Base-by-base conservation (phyloP, 106 monocot genomes). In the Dioscorea dumetorum region DNA sequence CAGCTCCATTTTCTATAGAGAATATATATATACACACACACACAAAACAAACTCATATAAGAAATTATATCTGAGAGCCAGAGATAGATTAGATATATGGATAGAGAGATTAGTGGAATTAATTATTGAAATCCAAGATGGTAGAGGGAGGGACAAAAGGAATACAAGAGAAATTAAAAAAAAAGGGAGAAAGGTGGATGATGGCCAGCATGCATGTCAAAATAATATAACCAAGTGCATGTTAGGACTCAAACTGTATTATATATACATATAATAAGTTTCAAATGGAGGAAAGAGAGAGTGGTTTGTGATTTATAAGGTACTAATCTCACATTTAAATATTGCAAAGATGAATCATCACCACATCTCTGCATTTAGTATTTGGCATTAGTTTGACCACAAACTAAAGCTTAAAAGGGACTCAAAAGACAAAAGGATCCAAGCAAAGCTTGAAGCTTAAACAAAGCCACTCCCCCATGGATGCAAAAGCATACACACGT, bases 341-440 rank as follows among this genome's bases (percentile, higher is more conserved):
- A 70, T 58, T 33, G 14, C 10, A 48, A 20, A 35, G 19, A 24
- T 71, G 49, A 61, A 50, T 71, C 71, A 61, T 12, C 41, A 8
- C 53, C 35, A 32, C 41, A 20, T 33, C 48, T 70, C 18, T 17
- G 48, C 62, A 9, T 22, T 28, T 34, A 61, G 22, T 62, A 51
- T 50, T 15, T 32, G 9, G 21, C 50, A 61, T 72, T 62, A 72
- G 62, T 72, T 72, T 72, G 72, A 72, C 72, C 72, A 52, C 15
- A 18, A 28, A 62, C 10, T 56, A 56, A 34, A 8, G 41, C 41
- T 41, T 41, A 10, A 41, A 41, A 41, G 41, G 41, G 6, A 3
- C 41, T 41, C 41, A 41, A 41, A 41, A 41, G 41, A 41, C 41
- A 41, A 28, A 28, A 41, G 41, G 41, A 41, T 41, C 41, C 41